A percentile compares a stretch with the other conserved stretches of the same genome.
These are phyloP conservation scores for Plasmodium inui DNA, from an alignment of 169 alveolate genomes.

Conservation along the genomic window DNA sequence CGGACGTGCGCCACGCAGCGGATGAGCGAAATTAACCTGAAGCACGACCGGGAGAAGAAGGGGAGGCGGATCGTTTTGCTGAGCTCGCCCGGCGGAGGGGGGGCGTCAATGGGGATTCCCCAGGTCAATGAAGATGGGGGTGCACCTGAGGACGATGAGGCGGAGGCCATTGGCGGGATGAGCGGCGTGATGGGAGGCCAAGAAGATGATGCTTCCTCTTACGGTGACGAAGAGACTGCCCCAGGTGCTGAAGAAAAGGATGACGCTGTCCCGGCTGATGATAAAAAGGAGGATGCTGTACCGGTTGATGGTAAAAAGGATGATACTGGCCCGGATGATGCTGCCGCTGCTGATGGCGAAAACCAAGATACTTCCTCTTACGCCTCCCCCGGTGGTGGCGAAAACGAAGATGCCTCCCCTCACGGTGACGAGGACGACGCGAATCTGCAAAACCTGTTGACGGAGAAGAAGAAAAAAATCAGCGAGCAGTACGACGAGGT, in stretches of 20 bases:
- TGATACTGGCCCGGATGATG: too few relatives aligned
- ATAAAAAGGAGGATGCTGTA: background rate
- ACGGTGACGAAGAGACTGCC: background rate
- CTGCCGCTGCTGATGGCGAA: background rate
- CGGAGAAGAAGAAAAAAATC: slow-evolving; percentile 45
- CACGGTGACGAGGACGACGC: background rate
- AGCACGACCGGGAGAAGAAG: slow-evolving; percentile 9
- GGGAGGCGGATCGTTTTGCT: slow-evolving; percentile 22
- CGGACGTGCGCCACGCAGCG: slow-evolving; percentile 30
- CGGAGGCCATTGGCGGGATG: background rate
- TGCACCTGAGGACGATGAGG: background rate
- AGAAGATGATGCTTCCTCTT: background rate
- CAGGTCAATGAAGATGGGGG: background rate
- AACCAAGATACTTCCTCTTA: too few relatives aligned
- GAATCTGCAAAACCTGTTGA: slow-evolving; percentile 1
- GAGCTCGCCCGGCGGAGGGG: background rate
- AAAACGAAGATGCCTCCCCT: background rate
- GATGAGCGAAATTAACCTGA: slow-evolving; percentile 65
- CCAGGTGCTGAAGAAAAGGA: background rate
- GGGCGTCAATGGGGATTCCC: background rate
- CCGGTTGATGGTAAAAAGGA: background rate
- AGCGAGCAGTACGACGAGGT: slow-evolving; percentile 22
- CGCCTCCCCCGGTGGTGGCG: background rate
- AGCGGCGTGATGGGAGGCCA: background rate
- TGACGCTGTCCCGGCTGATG: background rate